Base-by-base conservation (phyloP, 306 rosid genomes). In the Oemleria cerasiformis region DNA sequence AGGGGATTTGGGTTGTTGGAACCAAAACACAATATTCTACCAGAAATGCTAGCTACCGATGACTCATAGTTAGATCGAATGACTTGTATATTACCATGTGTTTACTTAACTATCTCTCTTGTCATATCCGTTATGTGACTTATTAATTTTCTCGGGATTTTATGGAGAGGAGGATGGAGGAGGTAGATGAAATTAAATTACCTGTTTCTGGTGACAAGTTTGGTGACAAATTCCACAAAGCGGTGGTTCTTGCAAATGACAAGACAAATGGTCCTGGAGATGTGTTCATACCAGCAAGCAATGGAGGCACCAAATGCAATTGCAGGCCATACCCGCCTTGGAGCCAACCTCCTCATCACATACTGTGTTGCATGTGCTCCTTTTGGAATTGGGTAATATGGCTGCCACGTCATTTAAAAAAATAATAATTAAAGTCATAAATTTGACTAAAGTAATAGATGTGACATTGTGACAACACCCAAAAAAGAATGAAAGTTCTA, bases 241-340 rank as follows among this genome's bases (percentile, higher is more conserved):
- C 97, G 96, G 73, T 95, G 99, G 79, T 95, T 91, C 84, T 88
- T 95, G 87, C 96, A 91, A 13, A 95, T 86, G 44, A 95, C 75
- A 39, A 95, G 82, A 79, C 99, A 95, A 71, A 89, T 75, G 5
- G 96, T 76, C 55, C 99, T 36, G 11, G 92, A 82, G 56, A 95
- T 95, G 64, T 95, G 99, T 75, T 95, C 99, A 38, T 95, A 95
- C 96, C 96, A 91, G 73, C 96, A 95, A 14, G 87, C 96, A 44
- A 91, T 79, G 1, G 99, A 91, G 30, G 96, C 90, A 0, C 97
- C 99, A 8, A 91, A 83, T 0, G 81, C 74, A 15, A 95, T 86
- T 8, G 76, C 86, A 8, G 99, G 99, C 96, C 97, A 95, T 58
- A 95, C 96, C 38, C 92, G 91, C 73, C 97, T 45, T 0, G 99